A percentile compares a stretch with the other conserved stretches of the same genome.
phyloP scores from a whole-genome alignment of 2,329 filamentous ascomycete genomes.

The Polytolypa hystricis region DNA sequence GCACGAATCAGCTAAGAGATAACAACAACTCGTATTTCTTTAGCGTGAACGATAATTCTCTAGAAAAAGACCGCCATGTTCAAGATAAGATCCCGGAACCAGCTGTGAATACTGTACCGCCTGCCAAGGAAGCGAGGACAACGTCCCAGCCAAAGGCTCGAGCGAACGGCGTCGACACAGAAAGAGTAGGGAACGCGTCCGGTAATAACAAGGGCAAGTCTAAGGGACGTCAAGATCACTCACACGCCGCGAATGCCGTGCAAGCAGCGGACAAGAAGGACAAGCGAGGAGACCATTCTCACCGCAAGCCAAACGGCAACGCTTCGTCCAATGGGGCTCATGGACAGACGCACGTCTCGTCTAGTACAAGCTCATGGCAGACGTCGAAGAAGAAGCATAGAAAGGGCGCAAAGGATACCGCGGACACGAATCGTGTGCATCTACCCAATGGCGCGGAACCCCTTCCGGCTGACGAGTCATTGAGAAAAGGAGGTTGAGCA shows the following conservation, averaged over 20 bases:
- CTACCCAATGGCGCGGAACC: conserved; percentile 24
- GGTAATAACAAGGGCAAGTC: conserved; percentile 25
- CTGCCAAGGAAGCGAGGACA: conserved; percentile 21
- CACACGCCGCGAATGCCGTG: conserved; percentile 12
- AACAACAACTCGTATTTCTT: conserved; percentile 13
- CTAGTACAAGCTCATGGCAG: conserved; percentile 28
- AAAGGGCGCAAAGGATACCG: conserved; percentile 24
- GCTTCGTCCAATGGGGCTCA: conserved; percentile 10
- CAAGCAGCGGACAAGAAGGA: conserved; percentile 19
- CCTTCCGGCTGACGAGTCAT: conserved; percentile 31
- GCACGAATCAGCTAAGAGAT: too few relatives aligned
- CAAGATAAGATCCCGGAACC: conserved; percentile 14
- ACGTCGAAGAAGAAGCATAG: conserved; percentile 35
- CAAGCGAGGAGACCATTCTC: conserved; percentile 17
- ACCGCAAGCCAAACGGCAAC: conserved; percentile 24
- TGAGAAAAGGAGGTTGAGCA: conserved; percentile 38
- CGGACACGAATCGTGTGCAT: conserved; percentile 21
- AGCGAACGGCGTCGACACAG: conserved; percentile 21
- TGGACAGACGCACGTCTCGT: conserved; percentile 14
- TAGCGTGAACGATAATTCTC: conserved; percentile 21
- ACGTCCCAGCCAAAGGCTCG: conserved; percentile 22
- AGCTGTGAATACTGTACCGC: conserved; percentile 12
- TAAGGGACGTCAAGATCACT: conserved; percentile 23
- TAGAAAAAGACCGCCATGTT: conserved; percentile 19
- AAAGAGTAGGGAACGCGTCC: conserved; percentile 25